Percentiles rank a stretch among this genome's conserved stretches.
Evolutionary conservation across 192 early-diverging fungal genomes (phyloP).

Genomic region (Coemansia sp.): DNA sequence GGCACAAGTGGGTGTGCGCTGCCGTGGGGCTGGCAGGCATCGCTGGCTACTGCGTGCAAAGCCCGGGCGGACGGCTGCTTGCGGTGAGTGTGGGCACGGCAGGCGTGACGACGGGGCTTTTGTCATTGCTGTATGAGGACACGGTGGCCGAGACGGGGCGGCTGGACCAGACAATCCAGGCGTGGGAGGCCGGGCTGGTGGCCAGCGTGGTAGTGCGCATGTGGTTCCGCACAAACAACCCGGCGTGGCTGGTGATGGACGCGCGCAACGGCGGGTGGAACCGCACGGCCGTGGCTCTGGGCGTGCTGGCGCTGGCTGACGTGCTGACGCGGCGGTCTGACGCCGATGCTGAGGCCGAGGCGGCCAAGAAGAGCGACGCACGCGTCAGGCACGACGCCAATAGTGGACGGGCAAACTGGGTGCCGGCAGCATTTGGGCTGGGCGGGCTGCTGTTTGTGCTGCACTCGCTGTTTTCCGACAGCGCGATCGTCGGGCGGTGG

Average conservation of each 20-base stretch:
- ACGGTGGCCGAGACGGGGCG: slow-evolving; percentile 52
- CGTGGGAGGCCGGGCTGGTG: slow-evolving; percentile 69
- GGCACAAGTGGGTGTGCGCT: slow-evolving; percentile 59
- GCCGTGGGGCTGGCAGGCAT: slow-evolving; percentile 63
- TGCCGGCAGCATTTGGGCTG: slow-evolving; percentile 60
- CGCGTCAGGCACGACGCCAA: neutral
- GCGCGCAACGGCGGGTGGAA: slow-evolving; percentile 71
- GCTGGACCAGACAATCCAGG: slow-evolving; percentile 63
- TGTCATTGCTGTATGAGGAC: slow-evolving; percentile 60
- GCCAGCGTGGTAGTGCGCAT: slow-evolving; percentile 69
- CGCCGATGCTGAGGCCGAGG: slow-evolving; percentile 24
- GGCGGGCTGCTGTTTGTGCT: slow-evolving; percentile 68
- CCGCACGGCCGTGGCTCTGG: slow-evolving; percentile 61
- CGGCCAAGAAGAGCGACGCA: slow-evolving; percentile 39
- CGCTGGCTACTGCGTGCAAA: slow-evolving; percentile 59
- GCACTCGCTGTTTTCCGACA: slow-evolving; percentile 77
- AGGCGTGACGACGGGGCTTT: slow-evolving; percentile 60
- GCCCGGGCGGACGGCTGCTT: slow-evolving; percentile 62
- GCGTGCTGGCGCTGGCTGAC: slow-evolving; percentile 60
- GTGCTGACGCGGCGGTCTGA: slow-evolving; percentile 54
- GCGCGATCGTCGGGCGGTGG: slow-evolving; percentile 74
- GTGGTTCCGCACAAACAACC: slow-evolving; percentile 78
- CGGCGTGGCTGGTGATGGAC: slow-evolving; percentile 83
- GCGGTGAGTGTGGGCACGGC: slow-evolving; percentile 61
- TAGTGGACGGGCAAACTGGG: slow-evolving; percentile 31